phyloP scores from a whole-genome alignment of 192 early-diverging fungal species.

The Chytriomyces sp. region DNA sequence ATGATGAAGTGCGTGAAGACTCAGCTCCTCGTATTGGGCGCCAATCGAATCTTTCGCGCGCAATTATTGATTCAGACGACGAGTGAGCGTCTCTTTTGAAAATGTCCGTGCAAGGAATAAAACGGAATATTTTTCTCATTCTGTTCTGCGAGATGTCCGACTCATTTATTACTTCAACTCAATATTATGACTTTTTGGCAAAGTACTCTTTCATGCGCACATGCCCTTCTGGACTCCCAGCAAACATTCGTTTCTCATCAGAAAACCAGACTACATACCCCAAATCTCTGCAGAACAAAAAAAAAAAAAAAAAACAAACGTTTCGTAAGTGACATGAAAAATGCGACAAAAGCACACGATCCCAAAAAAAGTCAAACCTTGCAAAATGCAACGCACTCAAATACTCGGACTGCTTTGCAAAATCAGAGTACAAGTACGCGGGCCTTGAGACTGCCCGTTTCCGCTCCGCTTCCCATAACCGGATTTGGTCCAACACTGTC shows the following conservation, averaged over 20 bases:
- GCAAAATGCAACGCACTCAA: conserved; percentile 77
- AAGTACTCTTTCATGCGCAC: conserved; percentile 57
- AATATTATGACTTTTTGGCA: too few species aligned
- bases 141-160: too few species aligned
- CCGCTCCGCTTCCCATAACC: conserved; percentile 94
- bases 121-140: too few species aligned
- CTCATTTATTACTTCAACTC: too few species aligned
- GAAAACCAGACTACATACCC: conserved; percentile 81
- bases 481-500: conserved; percentile 94
- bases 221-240: conserved; percentile 78
- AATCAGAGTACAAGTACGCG: conserved; percentile 79
- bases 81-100: background rate
- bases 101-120: too few species aligned
- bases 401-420: conserved; percentile 73
- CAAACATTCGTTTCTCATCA: conserved; percentile 69
- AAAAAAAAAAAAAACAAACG: too few species aligned
- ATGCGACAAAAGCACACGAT: background rate
- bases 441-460: conserved; percentile 60
- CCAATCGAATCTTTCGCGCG: conserved; percentile 18
- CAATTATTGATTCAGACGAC: conserved; percentile 33
- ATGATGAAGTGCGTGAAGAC: background rate
- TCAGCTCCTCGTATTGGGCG: conserved; percentile 8
- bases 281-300: conserved; percentile 54
- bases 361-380: conserved; percentile 1
- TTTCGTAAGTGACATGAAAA: too few species aligned